Percentiles rank a stretch among this genome's conserved stretches.
These are phyloP conservation scores for Penicillium simplicissimum DNA, from an alignment of 495 filamentous ascomycete species.

Conservation along the genomic window DNA sequence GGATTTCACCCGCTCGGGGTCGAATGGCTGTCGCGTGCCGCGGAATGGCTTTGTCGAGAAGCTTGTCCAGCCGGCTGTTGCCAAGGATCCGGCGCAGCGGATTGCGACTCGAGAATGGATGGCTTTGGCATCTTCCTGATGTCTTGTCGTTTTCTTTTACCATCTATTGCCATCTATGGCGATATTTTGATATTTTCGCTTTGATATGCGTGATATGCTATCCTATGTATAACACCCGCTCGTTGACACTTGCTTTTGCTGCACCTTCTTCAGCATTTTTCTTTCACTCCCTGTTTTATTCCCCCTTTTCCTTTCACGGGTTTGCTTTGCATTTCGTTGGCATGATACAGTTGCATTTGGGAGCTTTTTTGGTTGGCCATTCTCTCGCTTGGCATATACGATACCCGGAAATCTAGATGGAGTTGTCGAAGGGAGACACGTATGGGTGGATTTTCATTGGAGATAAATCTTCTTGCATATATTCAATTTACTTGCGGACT, in stretches of 20 bases:
- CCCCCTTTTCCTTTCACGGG: background rate
- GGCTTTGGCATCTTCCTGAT: conserved; percentile 16
- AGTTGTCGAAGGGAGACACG: background rate
- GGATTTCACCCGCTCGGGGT: conserved; percentile 44
- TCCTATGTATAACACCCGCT: background rate
- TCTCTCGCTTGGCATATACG: conserved; percentile 15
- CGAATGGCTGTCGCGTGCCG: conserved; percentile 43
- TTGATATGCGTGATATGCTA: background rate
- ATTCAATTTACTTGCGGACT: background rate
- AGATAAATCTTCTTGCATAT: background rate
- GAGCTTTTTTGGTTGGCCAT: conserved; percentile 20
- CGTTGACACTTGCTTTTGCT: background rate
- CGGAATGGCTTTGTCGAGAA: conserved; percentile 47
- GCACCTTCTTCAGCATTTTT: background rate
- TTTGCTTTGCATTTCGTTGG: conserved; percentile 4
- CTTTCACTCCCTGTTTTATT: background rate
- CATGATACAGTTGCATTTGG: conserved; percentile 9
- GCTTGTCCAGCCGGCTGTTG: conserved; percentile 41
- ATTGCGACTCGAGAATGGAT: conserved; percentile 40
- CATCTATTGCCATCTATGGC: background rate
- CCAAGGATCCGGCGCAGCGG: conserved; percentile 44
- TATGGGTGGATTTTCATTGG: background rate
- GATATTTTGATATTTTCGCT: background rate
- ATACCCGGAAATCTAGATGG: conserved; percentile 10
- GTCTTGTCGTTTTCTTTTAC: conserved; percentile 8